Conservation (phyloP, 768 basidiomycete species). For the Boletus huronensis region DNA sequence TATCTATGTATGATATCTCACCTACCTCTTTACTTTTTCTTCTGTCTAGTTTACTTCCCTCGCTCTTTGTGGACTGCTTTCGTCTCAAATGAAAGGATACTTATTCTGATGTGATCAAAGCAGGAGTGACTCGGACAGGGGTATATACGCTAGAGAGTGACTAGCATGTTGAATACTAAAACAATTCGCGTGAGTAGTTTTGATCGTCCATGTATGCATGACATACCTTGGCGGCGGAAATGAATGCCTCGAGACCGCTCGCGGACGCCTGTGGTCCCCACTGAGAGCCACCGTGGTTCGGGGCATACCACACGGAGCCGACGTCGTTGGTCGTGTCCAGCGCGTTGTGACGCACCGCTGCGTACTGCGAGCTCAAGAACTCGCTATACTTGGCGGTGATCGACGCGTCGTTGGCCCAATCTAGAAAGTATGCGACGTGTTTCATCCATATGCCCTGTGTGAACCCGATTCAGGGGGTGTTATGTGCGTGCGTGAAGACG, state of each 20-base stretch:
- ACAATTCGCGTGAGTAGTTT: neutral
- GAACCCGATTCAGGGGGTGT: neutral
- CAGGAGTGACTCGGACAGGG: neutral
- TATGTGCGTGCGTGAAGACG: too few species aligned
- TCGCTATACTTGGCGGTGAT: slow-evolving; percentile 41
- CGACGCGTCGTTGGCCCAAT: slow-evolving; percentile 39
- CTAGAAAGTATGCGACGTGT: slow-evolving; percentile 49
- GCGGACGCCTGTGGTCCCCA: slow-evolving; percentile 30
- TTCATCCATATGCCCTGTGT: slow-evolving; percentile 45
- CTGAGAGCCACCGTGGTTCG: slow-evolving; percentile 24
- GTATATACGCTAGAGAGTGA: neutral
- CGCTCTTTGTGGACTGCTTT: slow-evolving; percentile 5
- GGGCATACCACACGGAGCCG: slow-evolving; percentile 36
- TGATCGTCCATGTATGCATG: neutral
- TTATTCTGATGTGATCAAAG: neutral
- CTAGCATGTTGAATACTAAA: slow-evolving; percentile 20
- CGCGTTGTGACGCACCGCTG: slow-evolving; percentile 38
- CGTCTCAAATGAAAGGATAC: slow-evolving; percentile 11
- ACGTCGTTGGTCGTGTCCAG: slow-evolving; percentile 39
- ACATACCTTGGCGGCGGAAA: slow-evolving; percentile 28
- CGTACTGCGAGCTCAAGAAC: slow-evolving; percentile 36
- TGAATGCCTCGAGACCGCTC: slow-evolving; percentile 29
- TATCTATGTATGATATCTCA: slow-evolving; percentile 36
- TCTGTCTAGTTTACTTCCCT: neutral
- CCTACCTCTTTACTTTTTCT: slow-evolving; percentile 6